Percentiles rank a stretch among this genome's conserved stretches.
These are phyloP conservation scores for Phialocephala subalpina DNA, from an alignment of 2,329 filamentous ascomycete species.

Conservation along the genomic window DNA sequence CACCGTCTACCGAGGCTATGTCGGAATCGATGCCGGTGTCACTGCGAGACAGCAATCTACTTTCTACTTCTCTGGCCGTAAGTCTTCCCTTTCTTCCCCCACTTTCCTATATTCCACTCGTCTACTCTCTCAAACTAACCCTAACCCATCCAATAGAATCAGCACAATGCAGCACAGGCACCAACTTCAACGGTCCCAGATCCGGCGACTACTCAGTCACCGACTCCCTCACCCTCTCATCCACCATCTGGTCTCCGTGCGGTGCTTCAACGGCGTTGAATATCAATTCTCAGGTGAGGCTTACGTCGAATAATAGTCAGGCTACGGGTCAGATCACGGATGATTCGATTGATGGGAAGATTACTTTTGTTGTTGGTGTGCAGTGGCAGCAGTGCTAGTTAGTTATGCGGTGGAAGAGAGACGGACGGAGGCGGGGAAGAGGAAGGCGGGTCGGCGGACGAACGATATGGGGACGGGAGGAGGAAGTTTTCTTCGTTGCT, in stretches of 20 bases:
- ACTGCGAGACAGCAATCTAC: slow-evolving; percentile 28
- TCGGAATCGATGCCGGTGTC: slow-evolving; percentile 31
- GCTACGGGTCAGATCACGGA: background rate
- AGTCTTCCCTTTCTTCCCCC: background rate
- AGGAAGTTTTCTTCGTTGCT: no score
- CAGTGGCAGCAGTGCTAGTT: slow-evolving; percentile 8
- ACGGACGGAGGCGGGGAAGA: no score
- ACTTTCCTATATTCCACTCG: background rate
- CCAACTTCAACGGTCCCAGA: slow-evolving; percentile 30
- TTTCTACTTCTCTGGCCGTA: slow-evolving; percentile 36
- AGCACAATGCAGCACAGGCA: slow-evolving; percentile 25
- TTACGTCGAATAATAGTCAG: slow-evolving; percentile 10
- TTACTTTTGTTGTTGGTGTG: slow-evolving; percentile 8
- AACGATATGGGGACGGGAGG: no score
- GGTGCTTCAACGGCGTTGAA: slow-evolving; percentile 27
- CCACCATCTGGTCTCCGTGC: slow-evolving; percentile 34
- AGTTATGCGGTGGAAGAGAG: no score
- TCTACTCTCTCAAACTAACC: background rate
- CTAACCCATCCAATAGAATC: slow-evolving; percentile 22
- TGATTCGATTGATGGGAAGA: slow-evolving; percentile 10
- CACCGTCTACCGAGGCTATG: slow-evolving; percentile 31
- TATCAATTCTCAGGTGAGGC: slow-evolving; percentile 32
- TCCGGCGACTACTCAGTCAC: slow-evolving; percentile 24
- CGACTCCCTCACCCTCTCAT: slow-evolving; percentile 29
- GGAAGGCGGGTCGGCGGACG: no score